These are phyloP conservation scores for Chlamydomonas sphaeroides DNA, from an alignment of 139 green algal genomes.

Conservation along the genomic window DNA sequence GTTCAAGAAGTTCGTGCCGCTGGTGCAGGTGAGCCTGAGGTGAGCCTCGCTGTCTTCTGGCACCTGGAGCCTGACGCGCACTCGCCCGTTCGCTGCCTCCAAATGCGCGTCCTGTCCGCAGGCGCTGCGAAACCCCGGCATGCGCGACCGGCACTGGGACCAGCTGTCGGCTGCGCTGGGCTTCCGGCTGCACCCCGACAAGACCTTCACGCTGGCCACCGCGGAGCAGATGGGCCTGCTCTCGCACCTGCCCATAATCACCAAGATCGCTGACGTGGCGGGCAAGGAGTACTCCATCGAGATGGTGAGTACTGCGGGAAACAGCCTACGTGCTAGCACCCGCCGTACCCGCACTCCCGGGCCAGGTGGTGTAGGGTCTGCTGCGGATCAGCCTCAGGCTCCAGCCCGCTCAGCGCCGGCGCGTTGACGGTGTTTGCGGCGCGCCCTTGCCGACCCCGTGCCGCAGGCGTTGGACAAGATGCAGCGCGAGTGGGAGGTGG, in stretches of 20 bases:
- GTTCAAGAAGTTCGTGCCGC: slow-evolving; percentile 80
- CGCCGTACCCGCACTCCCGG: no score
- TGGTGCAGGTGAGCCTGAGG: slow-evolving; percentile 76
- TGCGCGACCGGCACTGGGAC: slow-evolving; percentile 84
- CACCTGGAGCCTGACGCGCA: background rate
- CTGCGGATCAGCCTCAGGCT: no score
- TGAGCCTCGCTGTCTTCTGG: no score
- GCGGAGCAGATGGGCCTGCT: slow-evolving; percentile 71
- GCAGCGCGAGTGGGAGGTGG: slow-evolving; percentile 76
- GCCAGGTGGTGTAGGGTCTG: no score
- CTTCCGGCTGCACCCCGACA: slow-evolving; percentile 55
- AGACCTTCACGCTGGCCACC: slow-evolving; percentile 52
- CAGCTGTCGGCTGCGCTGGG: slow-evolving; percentile 60
- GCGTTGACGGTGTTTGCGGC: no score
- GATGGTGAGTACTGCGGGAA: no score
- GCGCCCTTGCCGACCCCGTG: no score
- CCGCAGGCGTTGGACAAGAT: slow-evolving; percentile 81
- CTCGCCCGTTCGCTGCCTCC: background rate
- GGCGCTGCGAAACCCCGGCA: slow-evolving; percentile 77
- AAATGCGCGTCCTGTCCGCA: slow-evolving; percentile 15
- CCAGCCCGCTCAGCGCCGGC: no score
- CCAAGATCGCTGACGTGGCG: slow-evolving; percentile 73
- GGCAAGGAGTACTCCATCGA: slow-evolving; percentile 87
- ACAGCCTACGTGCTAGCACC: no score
- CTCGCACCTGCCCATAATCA: slow-evolving; percentile 69